phyloP scores from a whole-genome alignment of 768 basidiomycete species.

The Leccinellum luteum region DNA sequence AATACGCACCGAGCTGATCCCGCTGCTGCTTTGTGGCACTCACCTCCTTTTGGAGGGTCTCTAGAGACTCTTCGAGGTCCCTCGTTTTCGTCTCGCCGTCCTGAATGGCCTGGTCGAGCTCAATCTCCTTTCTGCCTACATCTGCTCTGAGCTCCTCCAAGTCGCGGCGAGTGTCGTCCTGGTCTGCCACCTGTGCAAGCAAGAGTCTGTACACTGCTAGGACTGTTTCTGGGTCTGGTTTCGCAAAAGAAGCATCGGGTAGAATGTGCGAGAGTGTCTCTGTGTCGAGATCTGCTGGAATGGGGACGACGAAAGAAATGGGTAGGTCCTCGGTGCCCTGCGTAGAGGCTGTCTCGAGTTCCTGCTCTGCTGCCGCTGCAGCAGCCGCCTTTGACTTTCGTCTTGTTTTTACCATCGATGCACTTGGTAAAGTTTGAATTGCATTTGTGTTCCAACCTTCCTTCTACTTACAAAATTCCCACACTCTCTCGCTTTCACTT shows the following conservation, averaged over 20 bases:
- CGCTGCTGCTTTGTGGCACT: constrained; percentile 56
- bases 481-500: constrained; percentile 6
- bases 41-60: constrained; percentile 55
- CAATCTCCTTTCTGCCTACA: constrained; percentile 69
- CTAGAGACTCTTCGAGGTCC: constrained; percentile 54
- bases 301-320: constrained; percentile 34
- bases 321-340: constrained; percentile 37
- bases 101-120: constrained; percentile 81
- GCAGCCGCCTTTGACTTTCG: constrained; percentile 55
- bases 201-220: constrained; percentile 61
- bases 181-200: constrained; percentile 51
- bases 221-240: constrained; percentile 58
- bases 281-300: constrained; percentile 69
- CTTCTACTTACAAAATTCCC: constrained; percentile 11
- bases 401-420: constrained; percentile 50
- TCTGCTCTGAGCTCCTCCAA: constrained; percentile 71
- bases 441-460: too few relatives aligned
- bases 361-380: constrained; percentile 25
- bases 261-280: constrained; percentile 57
- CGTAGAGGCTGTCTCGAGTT: constrained; percentile 34
- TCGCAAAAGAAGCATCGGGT: constrained; percentile 56
- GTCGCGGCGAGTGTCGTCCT: constrained; percentile 57
- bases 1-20: constrained; percentile 59
- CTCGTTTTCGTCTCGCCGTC: constrained; percentile 64
- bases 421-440: too few relatives aligned